Evolutionary conservation across 129 eudicot species (phyloP).

Genomic region (Escallonia herrerae): DNA sequence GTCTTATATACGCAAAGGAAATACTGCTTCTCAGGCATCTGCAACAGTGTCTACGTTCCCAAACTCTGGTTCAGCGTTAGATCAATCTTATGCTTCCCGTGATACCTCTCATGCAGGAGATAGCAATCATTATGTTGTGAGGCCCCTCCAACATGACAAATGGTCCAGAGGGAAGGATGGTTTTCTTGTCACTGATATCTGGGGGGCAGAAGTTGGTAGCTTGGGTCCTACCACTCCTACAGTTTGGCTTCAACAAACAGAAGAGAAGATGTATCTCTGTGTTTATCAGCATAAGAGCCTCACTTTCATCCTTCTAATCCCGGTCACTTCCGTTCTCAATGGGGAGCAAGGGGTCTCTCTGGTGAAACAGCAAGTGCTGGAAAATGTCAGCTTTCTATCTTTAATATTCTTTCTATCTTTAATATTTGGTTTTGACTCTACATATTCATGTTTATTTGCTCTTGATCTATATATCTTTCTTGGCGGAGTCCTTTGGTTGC

Average conservation of each 20-base stretch:
- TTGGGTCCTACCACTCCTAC: constrained; percentile 56
- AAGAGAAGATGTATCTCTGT: constrained; percentile 80
- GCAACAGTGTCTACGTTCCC: constrained; percentile 26
- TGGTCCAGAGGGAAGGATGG: constrained; percentile 99
- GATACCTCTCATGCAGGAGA: constrained; percentile 45
- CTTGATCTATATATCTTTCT: neutral
- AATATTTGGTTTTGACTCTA: neutral
- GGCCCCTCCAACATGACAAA: constrained; percentile 76
- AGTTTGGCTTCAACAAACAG: constrained; percentile 75
- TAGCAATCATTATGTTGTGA: constrained; percentile 38
- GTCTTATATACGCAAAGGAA: constrained; percentile 78
- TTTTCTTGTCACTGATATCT: constrained; percentile 67
- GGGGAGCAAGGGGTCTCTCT: constrained; percentile 74
- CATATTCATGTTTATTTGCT: neutral
- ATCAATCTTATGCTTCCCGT: constrained; percentile 36
- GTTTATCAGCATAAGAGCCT: constrained; percentile 80
- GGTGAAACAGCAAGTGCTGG: constrained; percentile 67
- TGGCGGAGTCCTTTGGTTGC: neutral
- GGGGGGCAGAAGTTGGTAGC: constrained; percentile 63
- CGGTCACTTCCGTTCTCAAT: constrained; percentile 56
- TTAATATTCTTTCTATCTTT: neutral
- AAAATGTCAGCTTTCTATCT: constrained; percentile 41
- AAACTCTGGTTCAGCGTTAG: constrained; percentile 31
- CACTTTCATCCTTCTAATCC: constrained; percentile 65
- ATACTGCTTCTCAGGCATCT: constrained; percentile 30